Conservation (phyloP, 2,329 filamentous ascomycete genomes). For the Fusarium devonianum region DNA sequence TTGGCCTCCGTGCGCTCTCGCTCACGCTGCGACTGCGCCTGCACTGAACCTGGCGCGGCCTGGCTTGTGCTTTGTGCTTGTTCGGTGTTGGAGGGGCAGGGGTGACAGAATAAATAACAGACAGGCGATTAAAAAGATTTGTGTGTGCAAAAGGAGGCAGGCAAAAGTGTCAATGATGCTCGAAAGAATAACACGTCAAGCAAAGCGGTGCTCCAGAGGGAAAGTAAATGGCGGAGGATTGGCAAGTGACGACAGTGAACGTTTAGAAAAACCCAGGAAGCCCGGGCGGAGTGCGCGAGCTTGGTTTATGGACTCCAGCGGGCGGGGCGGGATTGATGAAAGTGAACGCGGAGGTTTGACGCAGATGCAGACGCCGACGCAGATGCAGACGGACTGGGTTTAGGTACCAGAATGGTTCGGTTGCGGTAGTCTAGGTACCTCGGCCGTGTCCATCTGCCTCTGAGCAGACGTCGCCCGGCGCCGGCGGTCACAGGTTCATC, state of each 20-base stretch:
- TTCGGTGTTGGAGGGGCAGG: conserved; percentile 35
- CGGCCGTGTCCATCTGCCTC: conserved; percentile 9
- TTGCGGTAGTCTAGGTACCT: conserved; percentile 28
- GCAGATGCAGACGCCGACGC: conserved; percentile 2
- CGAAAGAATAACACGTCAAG: neutral
- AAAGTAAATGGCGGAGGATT: conserved; percentile 10
- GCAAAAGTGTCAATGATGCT: neutral
- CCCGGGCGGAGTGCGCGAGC: conserved; percentile 16
- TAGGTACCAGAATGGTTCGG: conserved; percentile 19
- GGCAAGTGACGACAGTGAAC: conserved; percentile 24
- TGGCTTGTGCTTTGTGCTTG: conserved; percentile 14
- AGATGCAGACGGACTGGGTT: conserved; percentile 4
- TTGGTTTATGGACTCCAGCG: conserved; percentile 23
- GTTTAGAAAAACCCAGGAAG: conserved; percentile 13
- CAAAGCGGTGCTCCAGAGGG: neutral
- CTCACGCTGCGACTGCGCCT: conserved; percentile 17
- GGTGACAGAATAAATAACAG: conserved; percentile 29
- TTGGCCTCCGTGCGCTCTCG: conserved; percentile 27
- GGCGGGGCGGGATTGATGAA: neutral
- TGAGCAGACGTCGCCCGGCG: conserved; percentile 26
- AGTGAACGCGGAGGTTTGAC: conserved; percentile 9
- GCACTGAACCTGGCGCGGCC: conserved; percentile 12
- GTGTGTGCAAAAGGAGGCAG: conserved; percentile 10
- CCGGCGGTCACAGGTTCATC: conserved; percentile 38
- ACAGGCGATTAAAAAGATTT: conserved; percentile 16